Evolutionary conservation across 2,329 filamentous ascomycete genomes (phyloP).

Genomic region (Neurospora sp.): DNA sequence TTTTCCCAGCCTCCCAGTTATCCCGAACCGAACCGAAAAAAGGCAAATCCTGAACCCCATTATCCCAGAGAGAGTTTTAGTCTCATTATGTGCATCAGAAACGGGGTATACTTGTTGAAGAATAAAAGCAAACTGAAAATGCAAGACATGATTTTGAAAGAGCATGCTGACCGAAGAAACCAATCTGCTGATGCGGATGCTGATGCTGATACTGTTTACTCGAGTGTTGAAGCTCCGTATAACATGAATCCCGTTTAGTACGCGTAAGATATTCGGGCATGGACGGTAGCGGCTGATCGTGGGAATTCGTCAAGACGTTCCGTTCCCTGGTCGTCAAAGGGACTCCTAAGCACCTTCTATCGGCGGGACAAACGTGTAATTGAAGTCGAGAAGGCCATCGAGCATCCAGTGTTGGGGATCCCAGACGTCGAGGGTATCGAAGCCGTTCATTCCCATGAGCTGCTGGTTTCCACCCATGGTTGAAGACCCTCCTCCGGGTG

Average conservation of each 20-base stretch:
- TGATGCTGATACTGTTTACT: background rate
- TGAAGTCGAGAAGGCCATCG: constrained; percentile 74
- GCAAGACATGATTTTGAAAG: background rate
- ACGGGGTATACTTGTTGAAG: background rate
- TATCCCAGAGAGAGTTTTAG: background rate
- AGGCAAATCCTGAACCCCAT: background rate
- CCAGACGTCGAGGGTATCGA: constrained; percentile 75
- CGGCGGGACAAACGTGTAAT: constrained; percentile 51
- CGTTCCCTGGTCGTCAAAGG: background rate
- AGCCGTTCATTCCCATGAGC: constrained; percentile 42
- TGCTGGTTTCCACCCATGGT: constrained; percentile 32
- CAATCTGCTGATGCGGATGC: background rate
- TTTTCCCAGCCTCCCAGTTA: background rate
- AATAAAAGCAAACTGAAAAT: background rate
- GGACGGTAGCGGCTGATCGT: background rate
- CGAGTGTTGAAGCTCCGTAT: background rate
- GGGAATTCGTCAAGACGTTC: background rate
- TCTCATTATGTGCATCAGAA: background rate
- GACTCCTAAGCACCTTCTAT: constrained; percentile 40
- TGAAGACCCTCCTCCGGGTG: constrained; percentile 36
- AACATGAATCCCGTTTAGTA: background rate
- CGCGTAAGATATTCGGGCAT: background rate
- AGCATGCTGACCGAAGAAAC: background rate
- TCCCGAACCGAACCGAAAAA: background rate
- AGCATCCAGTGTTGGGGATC: constrained; percentile 91